phyloP scores from a whole-genome alignment of 495 filamentous ascomycete genomes.

The Apiosordaria backusii region DNA sequence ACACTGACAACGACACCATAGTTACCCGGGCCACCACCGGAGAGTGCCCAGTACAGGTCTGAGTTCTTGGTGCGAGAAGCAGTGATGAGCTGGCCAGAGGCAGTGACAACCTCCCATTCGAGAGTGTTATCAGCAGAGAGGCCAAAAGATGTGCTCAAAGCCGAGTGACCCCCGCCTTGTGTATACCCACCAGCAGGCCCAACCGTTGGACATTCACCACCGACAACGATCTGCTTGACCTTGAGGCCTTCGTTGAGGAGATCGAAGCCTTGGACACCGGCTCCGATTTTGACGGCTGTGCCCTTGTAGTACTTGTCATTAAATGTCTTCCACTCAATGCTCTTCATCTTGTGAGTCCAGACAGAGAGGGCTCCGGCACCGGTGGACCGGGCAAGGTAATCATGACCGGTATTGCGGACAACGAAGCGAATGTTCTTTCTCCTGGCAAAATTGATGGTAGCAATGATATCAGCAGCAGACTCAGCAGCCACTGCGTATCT shows the following conservation, averaged over 20 bases:
- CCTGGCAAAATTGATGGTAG: conserved; percentile 47
- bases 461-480: conserved; percentile 35
- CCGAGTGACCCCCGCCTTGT: conserved; percentile 61
- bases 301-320: conserved; percentile 41
- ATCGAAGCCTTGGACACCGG: conserved; percentile 57
- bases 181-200: conserved; percentile 53
- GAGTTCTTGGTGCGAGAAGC: conserved; percentile 47
- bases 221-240: conserved; percentile 49
- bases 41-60: conserved; percentile 61
- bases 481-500: conserved; percentile 51
- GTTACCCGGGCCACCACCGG: conserved; percentile 53
- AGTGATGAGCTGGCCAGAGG: conserved; percentile 42
- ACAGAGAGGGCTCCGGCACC: conserved; percentile 48
- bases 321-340: conserved; percentile 43
- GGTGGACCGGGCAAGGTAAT: conserved; percentile 48
- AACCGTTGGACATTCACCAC: conserved; percentile 50
- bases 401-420: conserved; percentile 49
- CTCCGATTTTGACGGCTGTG: conserved; percentile 52
- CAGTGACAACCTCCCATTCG: conserved; percentile 57
- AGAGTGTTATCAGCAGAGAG: conserved; percentile 59
- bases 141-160: conserved; percentile 52
- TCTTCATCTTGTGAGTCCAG: conserved; percentile 53
- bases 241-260: conserved; percentile 43
- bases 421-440: conserved; percentile 45
- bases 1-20: conserved; percentile 47